Evolutionary conservation across 2,329 filamentous ascomycete species (phyloP).

Genomic region (Daldinia sp.): DNA sequence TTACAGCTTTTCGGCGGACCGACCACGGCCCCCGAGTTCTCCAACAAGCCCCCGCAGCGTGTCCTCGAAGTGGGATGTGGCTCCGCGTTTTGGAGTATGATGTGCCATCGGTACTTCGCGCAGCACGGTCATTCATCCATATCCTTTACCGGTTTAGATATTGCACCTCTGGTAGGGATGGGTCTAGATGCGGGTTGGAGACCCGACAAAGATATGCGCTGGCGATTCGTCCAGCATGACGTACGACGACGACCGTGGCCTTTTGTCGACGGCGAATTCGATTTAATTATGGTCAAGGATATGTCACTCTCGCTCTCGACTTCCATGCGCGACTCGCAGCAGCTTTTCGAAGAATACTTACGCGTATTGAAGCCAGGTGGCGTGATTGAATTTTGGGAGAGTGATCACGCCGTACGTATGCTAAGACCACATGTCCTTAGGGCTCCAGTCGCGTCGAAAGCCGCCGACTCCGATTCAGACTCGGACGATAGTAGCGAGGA

Average conservation of each 20-base stretch:
- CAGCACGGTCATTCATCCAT: conserved; percentile 73
- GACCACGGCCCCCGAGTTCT: conserved; percentile 74
- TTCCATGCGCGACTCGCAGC: conserved; percentile 66
- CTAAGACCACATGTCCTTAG: conserved; percentile 76
- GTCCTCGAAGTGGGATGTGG: conserved; percentile 91
- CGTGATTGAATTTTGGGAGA: conserved; percentile 87
- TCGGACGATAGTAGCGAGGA: conserved; percentile 57
- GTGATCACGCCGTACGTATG: conserved; percentile 84
- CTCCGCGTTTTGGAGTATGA: conserved; percentile 87
- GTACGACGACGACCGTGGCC: conserved; percentile 78
- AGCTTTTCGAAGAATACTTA: conserved; percentile 73
- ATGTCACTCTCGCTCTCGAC: conserved; percentile 72
- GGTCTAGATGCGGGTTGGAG: conserved; percentile 55
- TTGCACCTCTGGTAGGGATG: conserved; percentile 71
- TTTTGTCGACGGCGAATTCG: conserved; percentile 81
- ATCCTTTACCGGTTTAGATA: conserved; percentile 82
- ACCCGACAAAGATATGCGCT: conserved; percentile 77
- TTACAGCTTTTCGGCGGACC: conserved; percentile 83
- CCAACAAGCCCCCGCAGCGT: conserved; percentile 73
- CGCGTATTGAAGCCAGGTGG: conserved; percentile 81
- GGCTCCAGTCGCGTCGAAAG: conserved; percentile 33
- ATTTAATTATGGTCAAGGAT: conserved; percentile 90
- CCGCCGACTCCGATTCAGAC: conserved; percentile 43
- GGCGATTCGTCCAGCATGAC: conserved; percentile 90
- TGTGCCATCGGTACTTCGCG: conserved; percentile 83